Evolutionary conservation across 2,329 filamentous ascomycete genomes (phyloP).

Genomic region (Colletotrichum liaoningense): DNA sequence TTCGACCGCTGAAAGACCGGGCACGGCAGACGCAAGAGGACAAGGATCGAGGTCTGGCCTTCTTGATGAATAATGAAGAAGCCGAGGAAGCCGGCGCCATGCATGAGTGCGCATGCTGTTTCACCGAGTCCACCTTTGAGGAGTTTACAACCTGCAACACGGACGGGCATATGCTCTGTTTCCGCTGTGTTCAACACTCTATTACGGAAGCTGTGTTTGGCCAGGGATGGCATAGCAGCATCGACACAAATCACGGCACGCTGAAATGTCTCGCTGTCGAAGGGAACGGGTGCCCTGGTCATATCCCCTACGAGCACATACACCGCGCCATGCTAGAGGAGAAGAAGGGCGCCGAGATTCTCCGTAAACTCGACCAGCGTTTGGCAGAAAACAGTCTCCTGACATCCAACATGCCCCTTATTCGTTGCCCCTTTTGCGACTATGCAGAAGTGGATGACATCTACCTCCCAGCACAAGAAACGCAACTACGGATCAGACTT

Average conservation of each 20-base stretch:
- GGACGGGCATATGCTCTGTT: conserved; percentile 79
- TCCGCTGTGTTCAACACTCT: conserved; percentile 84
- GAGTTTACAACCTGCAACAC: conserved; percentile 78
- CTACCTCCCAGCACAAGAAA: conserved; percentile 68
- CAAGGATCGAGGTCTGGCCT: conserved; percentile 64
- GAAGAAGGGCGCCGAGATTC: conserved; percentile 76
- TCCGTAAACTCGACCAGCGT: conserved; percentile 82
- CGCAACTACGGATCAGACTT: conserved; percentile 67
- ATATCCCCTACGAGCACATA: conserved; percentile 76
- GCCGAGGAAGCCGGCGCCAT: conserved; percentile 67
- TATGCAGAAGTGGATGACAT: conserved; percentile 91
- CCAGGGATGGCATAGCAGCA: conserved; percentile 87
- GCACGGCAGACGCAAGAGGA: conserved; percentile 57
- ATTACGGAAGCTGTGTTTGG: conserved; percentile 91
- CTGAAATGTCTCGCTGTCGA: conserved; percentile 86
- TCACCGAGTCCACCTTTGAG: conserved; percentile 76
- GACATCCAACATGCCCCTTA: conserved; percentile 78
- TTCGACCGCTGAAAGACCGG: conserved; percentile 62
- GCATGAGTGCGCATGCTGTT: conserved; percentile 85
- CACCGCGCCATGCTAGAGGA: conserved; percentile 77
- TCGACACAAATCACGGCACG: conserved; percentile 78
- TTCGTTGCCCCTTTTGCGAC: conserved; percentile 89
- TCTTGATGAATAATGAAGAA: conserved; percentile 66
- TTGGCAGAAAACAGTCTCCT: conserved; percentile 81
- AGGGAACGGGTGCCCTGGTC: conserved; percentile 77